phyloP scores from a whole-genome alignment of 768 basidiomycete species.

The Tulasnella sp. region DNA sequence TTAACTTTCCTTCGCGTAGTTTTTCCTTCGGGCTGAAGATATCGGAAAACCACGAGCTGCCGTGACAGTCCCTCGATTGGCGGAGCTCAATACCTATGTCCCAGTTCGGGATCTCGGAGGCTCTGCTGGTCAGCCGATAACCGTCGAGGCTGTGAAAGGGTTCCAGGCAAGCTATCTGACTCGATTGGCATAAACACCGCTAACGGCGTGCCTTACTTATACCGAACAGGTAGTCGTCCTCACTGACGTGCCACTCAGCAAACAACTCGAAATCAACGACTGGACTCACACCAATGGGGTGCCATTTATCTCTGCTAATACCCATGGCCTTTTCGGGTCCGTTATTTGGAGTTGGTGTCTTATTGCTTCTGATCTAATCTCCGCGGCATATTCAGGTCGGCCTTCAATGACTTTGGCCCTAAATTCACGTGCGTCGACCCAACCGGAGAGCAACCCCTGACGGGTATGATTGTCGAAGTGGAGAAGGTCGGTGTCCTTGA shows the following conservation, averaged over 20 bases:
- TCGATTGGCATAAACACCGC: constrained; percentile 17
- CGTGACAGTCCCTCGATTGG: constrained; percentile 79
- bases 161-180: constrained; percentile 64
- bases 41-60: constrained; percentile 83
- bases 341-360: constrained; percentile 29
- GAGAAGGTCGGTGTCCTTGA: constrained; percentile 54
- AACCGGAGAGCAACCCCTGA: constrained; percentile 92
- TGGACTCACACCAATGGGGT: constrained; percentile 89
- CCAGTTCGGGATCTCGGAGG: constrained; percentile 87
- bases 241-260: constrained; percentile 67
- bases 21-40: constrained; percentile 86
- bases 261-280: constrained; percentile 92
- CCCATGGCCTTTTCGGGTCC: constrained; percentile 91
- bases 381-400: constrained; percentile 51
- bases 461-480: constrained; percentile 95
- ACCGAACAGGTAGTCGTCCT: constrained; percentile 75
- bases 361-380: constrained; percentile 24
- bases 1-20: constrained; percentile 46
- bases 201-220: constrained; percentile 19
- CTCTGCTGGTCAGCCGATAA: constrained; percentile 67
- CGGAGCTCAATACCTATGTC: constrained; percentile 94
- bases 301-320: constrained; percentile 87
- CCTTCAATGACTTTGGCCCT: constrained; percentile 94
- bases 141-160: constrained; percentile 72
- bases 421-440: constrained; percentile 95